phyloP scores from a whole-genome alignment of 257 asterid genomes.

The Penstemon davidsonii region DNA sequence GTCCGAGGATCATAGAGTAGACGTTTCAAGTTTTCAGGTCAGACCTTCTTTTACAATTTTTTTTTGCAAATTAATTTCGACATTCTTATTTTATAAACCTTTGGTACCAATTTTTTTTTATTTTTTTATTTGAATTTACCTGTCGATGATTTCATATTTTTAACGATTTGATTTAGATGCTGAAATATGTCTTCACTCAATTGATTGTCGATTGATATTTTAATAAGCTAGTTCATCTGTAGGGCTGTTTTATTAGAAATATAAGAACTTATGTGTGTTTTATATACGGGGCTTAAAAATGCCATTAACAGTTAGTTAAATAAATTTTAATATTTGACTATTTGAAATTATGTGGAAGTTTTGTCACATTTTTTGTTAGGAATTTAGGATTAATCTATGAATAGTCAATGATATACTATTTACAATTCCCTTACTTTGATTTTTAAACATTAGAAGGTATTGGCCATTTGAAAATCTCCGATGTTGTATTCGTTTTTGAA shows the following conservation, averaged over 20 bases:
- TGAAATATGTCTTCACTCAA: too few relatives aligned
- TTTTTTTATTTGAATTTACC: background rate
- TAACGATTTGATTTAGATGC: background rate
- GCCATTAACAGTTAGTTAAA: background rate
- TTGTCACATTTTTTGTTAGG: background rate
- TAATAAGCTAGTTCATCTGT: too few relatives aligned
- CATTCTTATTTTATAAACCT: background rate
- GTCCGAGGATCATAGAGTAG: background rate
- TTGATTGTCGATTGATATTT: too few relatives aligned
- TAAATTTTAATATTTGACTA: background rate
- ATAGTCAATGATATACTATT: background rate
- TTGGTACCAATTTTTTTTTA: background rate
- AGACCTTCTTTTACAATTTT: constrained; percentile 17
- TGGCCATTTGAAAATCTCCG: background rate
- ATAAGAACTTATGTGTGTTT: too few relatives aligned
- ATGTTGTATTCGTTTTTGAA: background rate
- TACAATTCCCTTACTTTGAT: background rate
- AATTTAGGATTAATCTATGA: background rate
- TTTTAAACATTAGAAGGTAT: background rate
- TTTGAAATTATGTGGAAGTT: background rate
- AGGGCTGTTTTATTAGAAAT: too few relatives aligned
- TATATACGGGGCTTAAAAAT: constrained; percentile 1
- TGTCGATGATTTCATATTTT: constrained; percentile 16
- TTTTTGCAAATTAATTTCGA: background rate
- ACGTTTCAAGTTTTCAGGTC: constrained; percentile 32